A percentile compares a stretch with the other conserved stretches of the same genome.
Evolutionary conservation across 108 stramenopile genomes (phyloP).

Genomic region (Aurantiochytrium sp.): DNA sequence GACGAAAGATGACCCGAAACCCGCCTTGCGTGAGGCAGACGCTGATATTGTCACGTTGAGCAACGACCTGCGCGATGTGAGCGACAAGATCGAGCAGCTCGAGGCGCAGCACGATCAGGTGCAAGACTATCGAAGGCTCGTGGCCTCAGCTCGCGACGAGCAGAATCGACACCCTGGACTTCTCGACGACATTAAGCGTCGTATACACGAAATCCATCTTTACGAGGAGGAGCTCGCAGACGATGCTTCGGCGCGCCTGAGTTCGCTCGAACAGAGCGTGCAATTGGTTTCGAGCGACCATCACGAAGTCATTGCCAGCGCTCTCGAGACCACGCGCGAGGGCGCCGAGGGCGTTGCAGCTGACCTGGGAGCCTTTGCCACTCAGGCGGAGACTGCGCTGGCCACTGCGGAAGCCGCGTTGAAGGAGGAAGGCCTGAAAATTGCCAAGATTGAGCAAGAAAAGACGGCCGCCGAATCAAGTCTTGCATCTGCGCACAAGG

Average conservation of each 20-base stretch:
- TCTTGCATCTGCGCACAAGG: background rate
- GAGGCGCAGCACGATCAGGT: conserved; percentile 31
- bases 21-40: background rate
- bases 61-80: conserved; percentile 39
- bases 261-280: background rate
- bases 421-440: background rate
- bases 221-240: background rate
- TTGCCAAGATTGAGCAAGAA: background rate
- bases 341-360: background rate
- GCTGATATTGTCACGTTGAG: background rate
- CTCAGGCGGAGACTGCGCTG: background rate
- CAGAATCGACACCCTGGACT: background rate
- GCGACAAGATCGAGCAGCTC: conserved; percentile 25
- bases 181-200: background rate
- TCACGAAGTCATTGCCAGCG: background rate
- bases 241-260: background rate
- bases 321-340: background rate
- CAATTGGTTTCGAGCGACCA: background rate
- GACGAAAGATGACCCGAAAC: background rate
- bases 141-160: background rate
- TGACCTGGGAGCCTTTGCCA: background rate
- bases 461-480: background rate
- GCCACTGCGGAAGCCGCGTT: background rate
- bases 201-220: background rate
- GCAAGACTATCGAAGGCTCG: background rate